Percentiles rank a stretch among this genome's conserved stretches.
Conservation (phyloP, 208 protist species). For the Crithidia sp. region DNA sequence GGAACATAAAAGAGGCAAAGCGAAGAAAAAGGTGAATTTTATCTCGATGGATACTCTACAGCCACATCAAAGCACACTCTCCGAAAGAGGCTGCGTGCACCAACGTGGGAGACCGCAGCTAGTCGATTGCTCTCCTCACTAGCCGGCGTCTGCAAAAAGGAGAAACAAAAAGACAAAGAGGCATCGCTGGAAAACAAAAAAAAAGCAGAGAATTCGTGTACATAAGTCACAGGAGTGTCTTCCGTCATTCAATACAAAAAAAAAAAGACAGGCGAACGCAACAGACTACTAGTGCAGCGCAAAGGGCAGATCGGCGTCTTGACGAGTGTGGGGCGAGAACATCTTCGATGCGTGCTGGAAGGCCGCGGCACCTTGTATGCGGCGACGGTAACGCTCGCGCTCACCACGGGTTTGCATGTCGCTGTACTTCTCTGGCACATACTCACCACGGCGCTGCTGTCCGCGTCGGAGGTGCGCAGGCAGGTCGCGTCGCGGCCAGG, state of each 20-base stretch:
- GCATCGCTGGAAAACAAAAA: too few relatives aligned
- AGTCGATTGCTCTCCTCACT: too few relatives aligned
- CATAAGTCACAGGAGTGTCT: too few relatives aligned
- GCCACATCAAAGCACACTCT: too few relatives aligned
- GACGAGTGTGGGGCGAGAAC: slow-evolving; percentile 42
- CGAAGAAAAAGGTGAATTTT: too few relatives aligned
- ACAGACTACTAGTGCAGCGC: slow-evolving; percentile 10
- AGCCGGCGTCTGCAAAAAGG: too few relatives aligned
- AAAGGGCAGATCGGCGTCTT: slow-evolving; percentile 41
- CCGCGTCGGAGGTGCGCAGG: slow-evolving; percentile 6
- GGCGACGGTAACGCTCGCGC: slow-evolving; percentile 46
- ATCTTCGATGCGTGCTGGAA: slow-evolving; percentile 52
- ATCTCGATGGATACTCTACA: too few relatives aligned
- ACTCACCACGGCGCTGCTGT: slow-evolving; percentile 3
- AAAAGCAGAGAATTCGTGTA: too few relatives aligned
- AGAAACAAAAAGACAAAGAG: too few relatives aligned
- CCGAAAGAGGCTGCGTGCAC: too few relatives aligned
- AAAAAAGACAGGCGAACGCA: background rate
- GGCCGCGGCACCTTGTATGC: slow-evolving; percentile 47
- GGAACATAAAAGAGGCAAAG: too few relatives aligned
- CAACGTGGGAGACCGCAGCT: too few relatives aligned
- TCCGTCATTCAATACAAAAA: background rate
- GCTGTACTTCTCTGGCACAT: slow-evolving; percentile 13
- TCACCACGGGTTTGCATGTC: slow-evolving; percentile 45
- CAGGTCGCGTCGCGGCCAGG: slow-evolving; percentile 27